Base-by-base conservation (phyloP, 805 yeast species). In the Metschnikowia chrysomelidarum region DNA sequence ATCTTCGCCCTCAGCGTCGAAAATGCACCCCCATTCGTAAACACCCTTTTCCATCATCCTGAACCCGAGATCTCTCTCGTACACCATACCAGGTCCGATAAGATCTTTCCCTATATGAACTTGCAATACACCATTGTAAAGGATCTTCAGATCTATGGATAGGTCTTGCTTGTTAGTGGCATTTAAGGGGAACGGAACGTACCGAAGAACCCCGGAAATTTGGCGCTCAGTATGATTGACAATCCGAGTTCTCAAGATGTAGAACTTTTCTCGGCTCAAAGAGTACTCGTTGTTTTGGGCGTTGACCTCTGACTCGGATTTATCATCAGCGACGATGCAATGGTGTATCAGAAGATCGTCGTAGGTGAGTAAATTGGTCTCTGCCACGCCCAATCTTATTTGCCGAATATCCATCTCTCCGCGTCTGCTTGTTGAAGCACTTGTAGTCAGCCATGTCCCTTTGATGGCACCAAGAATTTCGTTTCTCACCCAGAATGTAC, bases 401-500 rank as follows among this genome's bases (percentile, higher is more conserved):
- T 78, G 76, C 20, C 95, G 65, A 22, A 87, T 57, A 45, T 85
- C 91, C 29, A 87, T 68, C 14, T 56, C 53, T 1, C 95, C 95
- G 1, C 45, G 33, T 19, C 80, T 58, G 22, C 33, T 28, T 24
- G 59, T 35, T 29, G n/a, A 44, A 51, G 12, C 28, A 20, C 13
- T 53, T 5, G 32, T 40, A 4, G 66, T 57, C 15, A 49, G 50
- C 98, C 98, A 91, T 2, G 57, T 49, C 2, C 95, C 96, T 2
- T 60, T 56, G 4, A 93, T 48, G 11, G 65, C 63, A 29, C 71
- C 66, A 34, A 91, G 61, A 1, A 93, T 55, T 41, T 72, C 71
- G 38, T 82, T 78, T 38, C 95, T 63, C 44, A 83, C 75, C 98
- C 98, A 91, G 57, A 88, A 93, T 2, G 75, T 62, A 42, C 78